Base-by-base conservation (phyloP, 2,329 filamentous ascomycete genomes). In the Fusarium pininemorale region DNA sequence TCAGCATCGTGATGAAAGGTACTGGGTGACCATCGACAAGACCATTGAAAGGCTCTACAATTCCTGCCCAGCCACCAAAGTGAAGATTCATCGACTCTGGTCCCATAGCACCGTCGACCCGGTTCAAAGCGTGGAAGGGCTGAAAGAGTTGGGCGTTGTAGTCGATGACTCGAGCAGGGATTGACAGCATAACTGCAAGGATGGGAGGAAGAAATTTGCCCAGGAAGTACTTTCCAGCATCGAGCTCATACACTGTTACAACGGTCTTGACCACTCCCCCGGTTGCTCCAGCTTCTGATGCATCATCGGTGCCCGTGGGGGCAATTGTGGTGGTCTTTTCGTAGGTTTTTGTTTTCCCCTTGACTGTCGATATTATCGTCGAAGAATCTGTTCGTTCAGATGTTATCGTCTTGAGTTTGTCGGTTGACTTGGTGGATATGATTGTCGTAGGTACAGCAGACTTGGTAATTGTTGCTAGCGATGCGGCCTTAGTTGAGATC, bases 41-140 rank as follows among this genome's bases (percentile, higher is more conserved):
- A 3, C 80, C 78, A 10, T 75, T 66, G 28, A 84, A 72, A 0
- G 85, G 84, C 6, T 79, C 77, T 3, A 82, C 15, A 12, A 86
- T 77, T 11, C 81, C 81, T 15, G 79, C 77, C 61, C 83, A 73
- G 0, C 85, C 84, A 7, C 74, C 65, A 37, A 85, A 87, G 63
- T 84, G 81, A 14, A 87, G 79, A 9, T 82, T 85, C 58, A 87
- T 79, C 1, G 85, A 86, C 45, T 85, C 80, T 3, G 77, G 72
- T 0, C 86, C 86, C 1, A 77, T 61, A 0, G 83, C 83, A 6
- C 86, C 86, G 9, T 79, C 75, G 0, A 78, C 70, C 12, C 73
- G 79, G n/a, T 83, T 81, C 35, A 89, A 78, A 8, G 83, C 81
- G 62, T 85, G 82, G 71, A 87, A 87, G 6, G 85, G 85, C 63